Evolutionary conservation across 2,329 filamentous ascomycete genomes (phyloP).

Genomic region (Alternaria conjuncta): DNA sequence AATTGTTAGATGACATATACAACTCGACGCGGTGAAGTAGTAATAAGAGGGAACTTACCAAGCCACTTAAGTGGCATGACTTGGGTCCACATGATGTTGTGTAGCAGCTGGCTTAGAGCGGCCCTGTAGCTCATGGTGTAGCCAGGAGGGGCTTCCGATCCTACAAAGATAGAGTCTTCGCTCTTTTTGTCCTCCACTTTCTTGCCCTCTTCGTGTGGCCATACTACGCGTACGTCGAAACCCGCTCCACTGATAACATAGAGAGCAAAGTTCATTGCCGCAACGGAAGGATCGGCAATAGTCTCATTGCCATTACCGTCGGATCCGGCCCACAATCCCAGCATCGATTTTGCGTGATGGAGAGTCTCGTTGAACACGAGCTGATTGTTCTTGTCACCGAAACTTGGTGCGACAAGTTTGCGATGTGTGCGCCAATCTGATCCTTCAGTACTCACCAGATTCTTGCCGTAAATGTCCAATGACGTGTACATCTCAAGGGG

Average conservation of each 20-base stretch:
- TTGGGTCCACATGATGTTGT: slow-evolving; percentile 68
- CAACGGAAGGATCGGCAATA: slow-evolving; percentile 64
- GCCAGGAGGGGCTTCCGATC: slow-evolving; percentile 39
- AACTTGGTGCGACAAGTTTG: slow-evolving; percentile 73
- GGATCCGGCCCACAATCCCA: slow-evolving; percentile 39
- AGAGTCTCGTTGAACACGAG: slow-evolving; percentile 70
- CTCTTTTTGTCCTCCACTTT: slow-evolving; percentile 31
- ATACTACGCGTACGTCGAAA: slow-evolving; percentile 66
- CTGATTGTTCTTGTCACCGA: slow-evolving; percentile 77
- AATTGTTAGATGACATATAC: slow-evolving; percentile 1
- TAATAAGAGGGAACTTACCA: slow-evolving; percentile 44
- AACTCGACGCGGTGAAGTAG: neutral
- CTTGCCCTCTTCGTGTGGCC: slow-evolving; percentile 64
- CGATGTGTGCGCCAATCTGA: slow-evolving; percentile 73
- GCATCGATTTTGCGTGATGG: slow-evolving; percentile 60
- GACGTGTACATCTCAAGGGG: slow-evolving; percentile 65
- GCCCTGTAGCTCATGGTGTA: slow-evolving; percentile 68
- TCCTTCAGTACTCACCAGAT: slow-evolving; percentile 74
- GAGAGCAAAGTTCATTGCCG: slow-evolving; percentile 69
- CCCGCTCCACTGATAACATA: slow-evolving; percentile 72
- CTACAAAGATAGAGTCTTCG: slow-evolving; percentile 41
- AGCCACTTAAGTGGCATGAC: slow-evolving; percentile 66
- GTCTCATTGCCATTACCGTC: slow-evolving; percentile 47
- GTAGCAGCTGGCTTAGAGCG: slow-evolving; percentile 66
- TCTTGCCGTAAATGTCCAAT: slow-evolving; percentile 72